Evolutionary conservation across 106 monocot species (phyloP).

Genomic region (Apostasia ramifera): DNA sequence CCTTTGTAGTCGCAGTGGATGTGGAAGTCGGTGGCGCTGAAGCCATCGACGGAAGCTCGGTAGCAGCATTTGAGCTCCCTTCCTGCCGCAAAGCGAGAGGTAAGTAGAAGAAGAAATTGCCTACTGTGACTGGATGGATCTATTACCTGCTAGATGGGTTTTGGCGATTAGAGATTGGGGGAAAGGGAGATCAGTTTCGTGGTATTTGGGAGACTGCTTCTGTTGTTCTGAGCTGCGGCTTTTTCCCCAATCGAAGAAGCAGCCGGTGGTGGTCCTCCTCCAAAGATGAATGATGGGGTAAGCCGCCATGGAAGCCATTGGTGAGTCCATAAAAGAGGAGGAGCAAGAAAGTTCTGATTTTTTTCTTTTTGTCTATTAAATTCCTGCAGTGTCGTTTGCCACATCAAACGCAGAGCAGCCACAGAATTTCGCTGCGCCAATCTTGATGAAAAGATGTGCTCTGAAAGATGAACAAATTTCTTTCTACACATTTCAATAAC

Average conservation of each 20-base stretch:
- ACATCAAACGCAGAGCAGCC: too few species aligned
- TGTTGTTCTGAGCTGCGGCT: slow-evolving; percentile 18
- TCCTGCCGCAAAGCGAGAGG: slow-evolving; percentile 3
- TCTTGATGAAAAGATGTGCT: too few species aligned
- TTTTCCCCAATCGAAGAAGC: slow-evolving; percentile 36
- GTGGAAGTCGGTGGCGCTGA: slow-evolving; percentile 49
- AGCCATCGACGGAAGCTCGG: slow-evolving; percentile 45
- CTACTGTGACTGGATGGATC: not conserved
- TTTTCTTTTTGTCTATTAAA: too few species aligned
- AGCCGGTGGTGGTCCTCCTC: slow-evolving; percentile 10
- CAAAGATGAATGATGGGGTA: slow-evolving; percentile 2
- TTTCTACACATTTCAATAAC: too few species aligned
- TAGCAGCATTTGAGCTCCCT: slow-evolving; percentile 55
- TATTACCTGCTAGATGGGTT: slow-evolving; percentile 42
- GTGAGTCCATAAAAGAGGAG: not conserved
- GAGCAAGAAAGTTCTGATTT: too few species aligned
- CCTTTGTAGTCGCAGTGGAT: slow-evolving; percentile 54
- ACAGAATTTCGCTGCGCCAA: too few species aligned
- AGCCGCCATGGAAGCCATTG: slow-evolving; percentile 12
- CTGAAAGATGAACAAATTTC: too few species aligned
- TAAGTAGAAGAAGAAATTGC: not conserved
- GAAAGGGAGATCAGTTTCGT: slow-evolving; percentile 38
- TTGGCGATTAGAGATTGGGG: slow-evolving; percentile 26
- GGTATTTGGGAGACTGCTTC: slow-evolving; percentile 26
- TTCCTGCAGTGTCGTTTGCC: too few species aligned